Conservation (phyloP, 768 basidiomycete species). For the Suillus hirtellus region DNA sequence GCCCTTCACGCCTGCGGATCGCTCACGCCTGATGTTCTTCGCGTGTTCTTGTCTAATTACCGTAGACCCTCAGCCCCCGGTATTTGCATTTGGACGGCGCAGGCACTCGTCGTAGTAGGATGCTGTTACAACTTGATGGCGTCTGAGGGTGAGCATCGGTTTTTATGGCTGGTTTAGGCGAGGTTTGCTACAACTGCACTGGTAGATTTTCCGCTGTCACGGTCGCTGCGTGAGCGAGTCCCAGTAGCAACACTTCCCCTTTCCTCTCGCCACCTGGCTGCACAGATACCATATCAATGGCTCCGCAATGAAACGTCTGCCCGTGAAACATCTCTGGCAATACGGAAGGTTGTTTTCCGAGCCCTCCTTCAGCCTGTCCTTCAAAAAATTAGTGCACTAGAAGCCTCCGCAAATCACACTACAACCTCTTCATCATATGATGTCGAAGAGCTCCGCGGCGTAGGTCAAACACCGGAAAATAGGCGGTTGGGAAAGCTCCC, state of each 20-base stretch:
- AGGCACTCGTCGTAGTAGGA: conserved; percentile 62
- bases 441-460: conserved; percentile 20
- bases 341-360: conserved; percentile 72
- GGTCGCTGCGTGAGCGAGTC: conserved; percentile 19
- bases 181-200: conserved; percentile 9
- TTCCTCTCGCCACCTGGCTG: conserved; percentile 62
- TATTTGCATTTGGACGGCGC: conserved; percentile 46
- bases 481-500: conserved; percentile 54
- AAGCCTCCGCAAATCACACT: conserved; percentile 5
- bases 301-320: conserved; percentile 34
- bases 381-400: conserved; percentile 12
- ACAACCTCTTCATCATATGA: neutral
- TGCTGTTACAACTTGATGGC: conserved; percentile 80
- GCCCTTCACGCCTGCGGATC: conserved; percentile 79
- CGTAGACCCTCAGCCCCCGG: conserved; percentile 12
- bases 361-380: conserved; percentile 51
- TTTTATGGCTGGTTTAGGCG: conserved; percentile 2
- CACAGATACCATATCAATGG: conserved; percentile 72
- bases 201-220: conserved; percentile 59
- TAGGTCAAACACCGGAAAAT: conserved; percentile 43
- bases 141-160: conserved; percentile 39
- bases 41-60: conserved; percentile 44
- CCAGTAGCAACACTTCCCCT: conserved; percentile 31
- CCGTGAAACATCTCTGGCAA: conserved; percentile 46
- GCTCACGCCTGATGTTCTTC: conserved; percentile 65